phyloP scores from a whole-genome alignment of 352 stramenopile species.

The Phytophthora rubi region DNA sequence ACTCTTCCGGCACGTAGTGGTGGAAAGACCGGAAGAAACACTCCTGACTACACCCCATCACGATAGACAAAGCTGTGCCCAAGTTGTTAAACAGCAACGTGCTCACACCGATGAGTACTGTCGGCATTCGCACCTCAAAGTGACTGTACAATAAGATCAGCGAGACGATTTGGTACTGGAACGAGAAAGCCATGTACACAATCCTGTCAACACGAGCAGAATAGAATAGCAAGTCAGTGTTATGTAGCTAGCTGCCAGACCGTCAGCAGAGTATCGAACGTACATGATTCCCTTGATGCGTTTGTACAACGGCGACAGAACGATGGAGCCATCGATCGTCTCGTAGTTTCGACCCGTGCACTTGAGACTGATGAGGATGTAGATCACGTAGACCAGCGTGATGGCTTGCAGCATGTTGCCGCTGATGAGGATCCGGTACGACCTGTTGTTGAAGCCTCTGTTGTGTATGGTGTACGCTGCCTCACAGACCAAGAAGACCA shows the following conservation, averaged over 20 bases:
- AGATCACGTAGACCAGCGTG: slow-evolving; percentile 48
- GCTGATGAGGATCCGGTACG: slow-evolving; percentile 49
- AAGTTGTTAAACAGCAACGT: slow-evolving; percentile 56
- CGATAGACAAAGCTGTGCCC: slow-evolving; percentile 47
- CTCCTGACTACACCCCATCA: slow-evolving; percentile 58
- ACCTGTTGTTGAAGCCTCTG: slow-evolving; percentile 40
- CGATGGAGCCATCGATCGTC: slow-evolving; percentile 46
- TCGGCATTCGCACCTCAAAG: slow-evolving; percentile 41
- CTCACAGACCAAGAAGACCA: slow-evolving; percentile 48
- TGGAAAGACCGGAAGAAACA: slow-evolving; percentile 48
- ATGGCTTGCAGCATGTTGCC: slow-evolving; percentile 52
- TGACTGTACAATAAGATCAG: slow-evolving; percentile 49
- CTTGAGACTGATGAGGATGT: slow-evolving; percentile 51
- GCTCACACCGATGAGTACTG: slow-evolving; percentile 43
- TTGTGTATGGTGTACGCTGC: slow-evolving; percentile 47
- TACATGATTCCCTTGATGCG: slow-evolving; percentile 72
- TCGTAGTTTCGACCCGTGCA: slow-evolving; percentile 58
- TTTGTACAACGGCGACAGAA: slow-evolving; percentile 61
- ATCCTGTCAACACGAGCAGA: slow-evolving; percentile 25
- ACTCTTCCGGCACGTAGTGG: slow-evolving; percentile 53
- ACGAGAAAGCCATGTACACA: slow-evolving; percentile 52
- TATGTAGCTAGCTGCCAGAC: neutral
- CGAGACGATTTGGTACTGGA: slow-evolving; percentile 56
- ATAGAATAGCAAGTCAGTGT: slow-evolving; percentile 1
- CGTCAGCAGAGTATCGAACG: slow-evolving; percentile 3